These are phyloP conservation scores for Goffeauzyma gilvescens DNA, from an alignment of 768 basidiomycete genomes.

Conservation along the genomic window DNA sequence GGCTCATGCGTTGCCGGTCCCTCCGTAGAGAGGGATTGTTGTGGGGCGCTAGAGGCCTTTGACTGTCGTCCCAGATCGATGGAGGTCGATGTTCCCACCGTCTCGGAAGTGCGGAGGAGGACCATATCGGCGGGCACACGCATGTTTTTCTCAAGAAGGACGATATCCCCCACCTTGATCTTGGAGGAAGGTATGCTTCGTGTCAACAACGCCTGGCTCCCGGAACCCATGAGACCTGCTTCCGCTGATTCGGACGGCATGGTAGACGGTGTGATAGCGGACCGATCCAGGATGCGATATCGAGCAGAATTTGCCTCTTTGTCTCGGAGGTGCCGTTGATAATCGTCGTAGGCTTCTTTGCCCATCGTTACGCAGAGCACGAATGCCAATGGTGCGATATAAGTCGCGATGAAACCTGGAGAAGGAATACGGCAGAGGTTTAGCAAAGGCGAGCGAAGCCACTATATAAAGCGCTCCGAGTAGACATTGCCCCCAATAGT, in stretches of 20 bases:
- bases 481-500: too few species aligned
- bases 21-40: too few species aligned
- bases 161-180: slow-evolving; percentile 74
- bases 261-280: slow-evolving; percentile 3
- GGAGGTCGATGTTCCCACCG: too few species aligned
- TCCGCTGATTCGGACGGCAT: background rate
- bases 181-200: slow-evolving; percentile 72
- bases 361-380: slow-evolving; percentile 90
- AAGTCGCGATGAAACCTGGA: slow-evolving; percentile 80
- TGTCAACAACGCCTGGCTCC: slow-evolving; percentile 33
- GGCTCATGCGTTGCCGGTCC: too few species aligned
- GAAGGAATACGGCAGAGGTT: too few species aligned
- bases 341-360: slow-evolving; percentile 97
- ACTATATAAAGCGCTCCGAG: background rate
- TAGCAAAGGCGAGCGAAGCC: background rate
- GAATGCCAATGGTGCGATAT: slow-evolving; percentile 87
- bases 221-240: background rate
- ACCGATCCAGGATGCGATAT: slow-evolving; percentile 60
- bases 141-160: slow-evolving; percentile 87
- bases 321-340: slow-evolving; percentile 79
- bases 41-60: too few species aligned
- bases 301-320: slow-evolving; percentile 84
- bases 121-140: slow-evolving; percentile 88
- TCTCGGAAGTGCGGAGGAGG: slow-evolving; percentile 66
- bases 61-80: too few species aligned